Evolutionary conservation across 2,329 filamentous ascomycete species (phyloP), one percentile per base, ranked within the genome.

Genomic region (Alternaria gaisen): DNA sequence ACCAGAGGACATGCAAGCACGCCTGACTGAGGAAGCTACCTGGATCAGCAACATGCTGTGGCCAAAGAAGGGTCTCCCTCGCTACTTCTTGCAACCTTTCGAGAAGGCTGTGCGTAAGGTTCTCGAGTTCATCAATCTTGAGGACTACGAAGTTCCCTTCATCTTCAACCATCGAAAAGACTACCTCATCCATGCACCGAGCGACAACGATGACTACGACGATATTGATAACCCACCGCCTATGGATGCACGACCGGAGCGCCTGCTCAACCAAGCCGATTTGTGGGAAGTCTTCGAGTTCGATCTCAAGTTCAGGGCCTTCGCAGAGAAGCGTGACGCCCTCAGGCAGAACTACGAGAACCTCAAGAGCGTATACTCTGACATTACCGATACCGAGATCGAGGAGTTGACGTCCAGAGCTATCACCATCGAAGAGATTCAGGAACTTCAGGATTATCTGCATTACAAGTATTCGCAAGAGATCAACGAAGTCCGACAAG

Each of bases 161-260:
- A 95, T 99, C 69, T 97, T 97, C 79, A 94, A 97, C 78, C 95
- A 99, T 75, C 92, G 95, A 63, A 97, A 97, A 79, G 95, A 99
- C 77, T 99, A 98, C 75, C 86, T 99, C 43, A 96, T 99, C 58
- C 93, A 98, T 73, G 90, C 90, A 67, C 93, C 92, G 74, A 81
- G 85, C n/a, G 82, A 85, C 40, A 81, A 85, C 12, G 82, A 85
- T 28, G 85, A 86, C 7, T 88, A 82, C 76, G 88, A 74, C 79
- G 83, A 87, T 64, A 84, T 86, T 16, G 85, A 89, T 58, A 90
- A 94, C 66, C 88, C 86, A 1, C 88, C 90, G 2, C 89, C 93
- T 60, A 91, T 89, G 73, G 88, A 89, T 58, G 88, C 94, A 58
- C 83, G 83, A 61, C 93, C 94, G 1, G 92, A 97, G 80, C 96